Evolutionary conservation across 1,284 basidiomycete genomes (phyloP).

Genomic region (Neotropicomus parvogracilis): DNA sequence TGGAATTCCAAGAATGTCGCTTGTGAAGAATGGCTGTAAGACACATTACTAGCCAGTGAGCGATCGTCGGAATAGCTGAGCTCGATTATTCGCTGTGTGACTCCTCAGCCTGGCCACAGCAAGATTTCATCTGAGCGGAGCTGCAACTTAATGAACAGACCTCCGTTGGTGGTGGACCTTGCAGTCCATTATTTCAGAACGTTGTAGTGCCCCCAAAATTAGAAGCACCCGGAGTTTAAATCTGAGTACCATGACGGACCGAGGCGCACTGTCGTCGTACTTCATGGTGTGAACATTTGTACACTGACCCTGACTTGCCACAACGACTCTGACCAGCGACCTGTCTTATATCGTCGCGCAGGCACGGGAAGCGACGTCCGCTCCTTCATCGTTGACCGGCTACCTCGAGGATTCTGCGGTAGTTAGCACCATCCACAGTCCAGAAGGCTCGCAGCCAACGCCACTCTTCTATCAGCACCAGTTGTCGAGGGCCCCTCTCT

Average conservation of each 20-base stretch:
- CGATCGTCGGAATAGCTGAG: slow-evolving; percentile 31
- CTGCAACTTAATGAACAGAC: slow-evolving; percentile 34
- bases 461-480: slow-evolving; percentile 26
- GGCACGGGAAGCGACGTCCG: no score
- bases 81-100: slow-evolving; percentile 34
- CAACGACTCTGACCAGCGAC: no score
- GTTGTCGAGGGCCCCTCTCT: slow-evolving; percentile 22
- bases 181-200: no score
- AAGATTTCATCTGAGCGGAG: slow-evolving; percentile 34
- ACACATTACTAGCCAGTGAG: slow-evolving; percentile 31
- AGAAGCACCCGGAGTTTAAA: no score
- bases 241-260: no score
- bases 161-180: slow-evolving; percentile 30
- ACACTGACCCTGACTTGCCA: no score
- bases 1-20: slow-evolving; percentile 34
- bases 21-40: slow-evolving; percentile 31
- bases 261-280: no score
- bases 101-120: slow-evolving; percentile 33
- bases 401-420: no score
- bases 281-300: no score
- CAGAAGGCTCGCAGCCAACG: slow-evolving; percentile 19
- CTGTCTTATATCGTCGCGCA: no score
- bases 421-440: slow-evolving; percentile 26
- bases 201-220: no score
- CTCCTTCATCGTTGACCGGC: no score